Evolutionary conservation across 495 filamentous ascomycete genomes (phyloP), one percentile per base, ranked within the genome.

Genomic region (Daldinia loculata): DNA sequence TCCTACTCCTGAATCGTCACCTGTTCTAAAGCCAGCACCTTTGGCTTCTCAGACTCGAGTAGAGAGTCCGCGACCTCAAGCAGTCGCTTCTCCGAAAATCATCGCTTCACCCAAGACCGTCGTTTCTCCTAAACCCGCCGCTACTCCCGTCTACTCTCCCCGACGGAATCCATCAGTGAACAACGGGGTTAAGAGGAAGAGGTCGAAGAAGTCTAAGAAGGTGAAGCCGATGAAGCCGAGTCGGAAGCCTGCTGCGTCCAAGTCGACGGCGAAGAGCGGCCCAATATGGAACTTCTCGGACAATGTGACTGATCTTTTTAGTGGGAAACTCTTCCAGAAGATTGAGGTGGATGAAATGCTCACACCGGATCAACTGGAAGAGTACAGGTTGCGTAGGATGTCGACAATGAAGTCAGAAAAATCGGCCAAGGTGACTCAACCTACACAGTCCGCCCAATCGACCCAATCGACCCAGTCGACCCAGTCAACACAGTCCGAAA

Each of bases 331-430:
- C 24, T 86, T 87, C 61, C 75, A 80, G 50, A 76, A 77, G 22
- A 75, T 83, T 26, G 83, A 86, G 63, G 84, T 76, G 8, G 83
- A 87, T 56, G 84, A 87, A 75, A 85, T 86, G 82, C 80, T 86
- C 65, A 83, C 79, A 12, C 76, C 83, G 43, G 72, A 75, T 27
- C 80, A 84, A 58, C 79, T 84, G 6, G 67, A 78, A 61, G 75
- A 60, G 26, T 76, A 72, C 27, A 75, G 75, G 17, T 71, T 76
- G 70, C 79, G 77, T 66, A 67, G 80, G 52, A 74, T 78, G 63
- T 78, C 71, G 56, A 71, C 56, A 55, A 59, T 67, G 66, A 60
- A 74, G 61, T 64, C 70, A n/a, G 63, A 71, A 7, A 59, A 63
- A 51, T 63, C 61, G 27, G 61, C 14, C 5, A 30, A 27, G 2